Evolutionary conservation across 192 early-diverging fungal species (phyloP).

Genomic region (Pilaira anomala): DNA sequence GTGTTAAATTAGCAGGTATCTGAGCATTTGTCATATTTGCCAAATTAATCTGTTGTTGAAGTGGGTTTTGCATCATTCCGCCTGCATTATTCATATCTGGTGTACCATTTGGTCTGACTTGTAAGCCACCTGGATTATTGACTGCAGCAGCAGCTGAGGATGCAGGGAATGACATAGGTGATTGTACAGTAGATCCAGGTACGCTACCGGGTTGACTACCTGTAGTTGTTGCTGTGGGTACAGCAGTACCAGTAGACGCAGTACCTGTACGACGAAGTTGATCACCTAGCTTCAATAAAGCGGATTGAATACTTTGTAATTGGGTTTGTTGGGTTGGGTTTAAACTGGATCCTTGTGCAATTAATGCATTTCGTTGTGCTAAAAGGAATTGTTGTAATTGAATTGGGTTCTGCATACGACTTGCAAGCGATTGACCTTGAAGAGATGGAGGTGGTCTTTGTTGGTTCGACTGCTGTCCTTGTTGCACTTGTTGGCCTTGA

Average conservation of each 20-base stretch:
- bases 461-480: not conserved
- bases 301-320: constrained; percentile 2
- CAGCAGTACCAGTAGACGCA: not conserved
- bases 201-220: no score
- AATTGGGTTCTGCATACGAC: not conserved
- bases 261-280: constrained; percentile 17
- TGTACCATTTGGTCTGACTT: not conserved
- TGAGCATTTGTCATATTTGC: constrained; percentile 8
- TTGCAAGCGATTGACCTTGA: not conserved
- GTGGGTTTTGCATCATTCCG: not conserved
- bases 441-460: not conserved
- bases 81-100: not conserved
- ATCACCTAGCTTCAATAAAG: constrained; percentile 13
- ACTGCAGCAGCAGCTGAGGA: constrained; percentile 9
- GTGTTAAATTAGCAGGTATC: constrained; percentile 5
- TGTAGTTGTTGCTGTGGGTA: not conserved
- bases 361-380: constrained; percentile 7
- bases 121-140: not conserved
- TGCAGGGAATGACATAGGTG: constrained; percentile 6
- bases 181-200: not conserved
- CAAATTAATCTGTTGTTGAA: not conserved
- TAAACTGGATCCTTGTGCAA: not conserved
- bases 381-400: constrained; percentile 15
- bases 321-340: constrained; percentile 7
- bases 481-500: not conserved